Evolutionary conservation across 2,329 filamentous ascomycete genomes (phyloP), one percentile per base, ranked within the genome.

Genomic region (Aspergillus awamori): DNA sequence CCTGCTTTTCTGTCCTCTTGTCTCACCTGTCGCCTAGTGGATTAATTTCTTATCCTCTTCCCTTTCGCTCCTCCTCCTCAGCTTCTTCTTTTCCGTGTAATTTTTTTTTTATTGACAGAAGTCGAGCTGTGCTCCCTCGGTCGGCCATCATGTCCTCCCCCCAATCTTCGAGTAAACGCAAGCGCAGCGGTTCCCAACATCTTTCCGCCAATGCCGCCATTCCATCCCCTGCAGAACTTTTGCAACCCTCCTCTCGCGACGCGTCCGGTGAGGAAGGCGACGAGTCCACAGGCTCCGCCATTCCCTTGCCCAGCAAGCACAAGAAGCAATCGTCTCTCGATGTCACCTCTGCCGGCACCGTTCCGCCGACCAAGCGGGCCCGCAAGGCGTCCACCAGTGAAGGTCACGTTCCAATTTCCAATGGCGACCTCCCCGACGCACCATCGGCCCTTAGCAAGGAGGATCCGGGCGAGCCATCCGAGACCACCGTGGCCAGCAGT

Each of bases 261-360:
- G 91, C 90, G 63, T 94, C 91, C 15, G 90, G 84, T 66, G 91
- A 96, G 79, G 92, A 94, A 74, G 88, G 86, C 70, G 88, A 90
- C 70, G 91, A 91, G 67, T 88, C 89, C 15, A 86, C 90, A 56
- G 84, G 82, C 38, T 79, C 82, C 41, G 76, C 62, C 30, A 67
- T 65, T 51, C 62, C 68, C 2, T 48, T 68, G 8, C 64, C 66
- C 24, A 63, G 69, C 59, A 86, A 85, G 68, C 85, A 86, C 75
- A 85, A 85, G 73, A 88, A 88, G 75, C 78, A 82, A 45, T 80
- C 82, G 60, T 74, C 80, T 58, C 69, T 76, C 51, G 77, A 80
- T 41, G 54, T 63, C 24, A 60, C 65, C 59, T 67, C 64, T 36
- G 33, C 33, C 66, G 80, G 81, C 65, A 80, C 81, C 63, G 64